phyloP scores from a whole-genome alignment of 2,329 filamentous ascomycete species.

The Rutstroemia sp. region DNA sequence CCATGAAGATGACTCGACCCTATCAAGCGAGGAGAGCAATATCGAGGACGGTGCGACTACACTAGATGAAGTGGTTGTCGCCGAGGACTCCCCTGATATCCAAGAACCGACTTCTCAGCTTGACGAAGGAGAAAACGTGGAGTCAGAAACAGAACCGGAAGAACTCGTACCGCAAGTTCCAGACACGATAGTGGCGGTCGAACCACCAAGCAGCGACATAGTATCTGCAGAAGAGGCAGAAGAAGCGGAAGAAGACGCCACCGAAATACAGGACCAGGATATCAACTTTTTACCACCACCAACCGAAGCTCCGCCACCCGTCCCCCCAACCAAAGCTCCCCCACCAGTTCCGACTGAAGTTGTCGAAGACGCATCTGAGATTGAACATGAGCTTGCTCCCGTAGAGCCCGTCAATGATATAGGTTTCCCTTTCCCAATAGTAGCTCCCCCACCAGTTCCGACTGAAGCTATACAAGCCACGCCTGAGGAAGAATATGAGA shows the following conservation, averaged over 20 bases:
- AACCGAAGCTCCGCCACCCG: too few relatives aligned
- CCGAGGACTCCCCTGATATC: too few relatives aligned
- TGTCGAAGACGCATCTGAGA: neutral
- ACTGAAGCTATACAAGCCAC: too few relatives aligned
- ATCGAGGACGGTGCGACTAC: neutral
- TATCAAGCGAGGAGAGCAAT: neutral
- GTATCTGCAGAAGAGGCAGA: neutral
- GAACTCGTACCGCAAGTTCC: neutral
- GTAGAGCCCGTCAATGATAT: neutral
- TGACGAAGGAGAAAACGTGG: neutral
- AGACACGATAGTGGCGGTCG: neutral
- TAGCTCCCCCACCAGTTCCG: neutral
- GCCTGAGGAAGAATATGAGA: neutral
- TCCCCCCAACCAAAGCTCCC: neutral
- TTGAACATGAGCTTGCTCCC: too few relatives aligned
- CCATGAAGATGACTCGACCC: too few relatives aligned
- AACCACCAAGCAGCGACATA: neutral
- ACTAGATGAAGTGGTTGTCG: neutral
- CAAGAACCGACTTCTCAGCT: neutral
- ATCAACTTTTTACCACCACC: too few relatives aligned
- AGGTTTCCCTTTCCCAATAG: too few relatives aligned
- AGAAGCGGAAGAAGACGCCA: too few relatives aligned
- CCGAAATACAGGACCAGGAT: too few relatives aligned
- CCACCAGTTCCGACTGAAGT: neutral
- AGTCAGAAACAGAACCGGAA: neutral